phyloP scores from a whole-genome alignment of 805 yeast genomes.

The Cyberlindnera euphorbiiphila region DNA sequence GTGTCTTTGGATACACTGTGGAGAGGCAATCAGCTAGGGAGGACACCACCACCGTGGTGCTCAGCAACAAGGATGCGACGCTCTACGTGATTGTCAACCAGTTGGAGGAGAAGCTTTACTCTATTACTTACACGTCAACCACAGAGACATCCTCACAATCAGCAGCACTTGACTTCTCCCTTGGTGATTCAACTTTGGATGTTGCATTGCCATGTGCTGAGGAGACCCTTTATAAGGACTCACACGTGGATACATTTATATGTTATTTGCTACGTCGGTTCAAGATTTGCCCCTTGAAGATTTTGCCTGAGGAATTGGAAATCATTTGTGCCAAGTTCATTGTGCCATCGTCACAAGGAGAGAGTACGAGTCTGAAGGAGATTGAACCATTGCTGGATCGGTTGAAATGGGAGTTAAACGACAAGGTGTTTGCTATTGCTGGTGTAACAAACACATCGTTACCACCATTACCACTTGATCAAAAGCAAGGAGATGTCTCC shows the following conservation, averaged over 20 bases:
- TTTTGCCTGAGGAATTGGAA: constrained; percentile 2
- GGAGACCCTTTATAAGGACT: constrained; percentile 1
- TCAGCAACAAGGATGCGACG: not conserved
- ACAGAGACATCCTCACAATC: not conserved
- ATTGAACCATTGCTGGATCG: not conserved
- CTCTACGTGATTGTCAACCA: not conserved
- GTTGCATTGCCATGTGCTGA: constrained; percentile 3
- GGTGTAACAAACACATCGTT: no score
- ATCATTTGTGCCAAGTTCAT: not conserved
- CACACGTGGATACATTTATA: constrained; percentile 3
- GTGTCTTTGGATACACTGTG: constrained; percentile 6
- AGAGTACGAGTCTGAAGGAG: not conserved
- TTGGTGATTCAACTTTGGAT: not conserved
- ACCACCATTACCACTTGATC: no score
- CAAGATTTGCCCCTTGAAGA: not conserved
- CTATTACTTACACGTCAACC: constrained; percentile 1
- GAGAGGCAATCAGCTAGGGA: not conserved
- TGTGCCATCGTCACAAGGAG: not conserved
- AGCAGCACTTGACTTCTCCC: not conserved
- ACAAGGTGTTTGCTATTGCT: no score
- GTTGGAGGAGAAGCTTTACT: not conserved
- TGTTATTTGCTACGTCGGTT: not conserved
- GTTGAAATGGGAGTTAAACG: no score
- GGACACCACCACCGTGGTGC: not conserved
- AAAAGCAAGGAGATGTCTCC: no score